Percentiles rank a stretch among this genome's conserved stretches.
phyloP scores from a whole-genome alignment of 2,329 filamentous ascomycete species.

The Ophiocordyceps robertsii region DNA sequence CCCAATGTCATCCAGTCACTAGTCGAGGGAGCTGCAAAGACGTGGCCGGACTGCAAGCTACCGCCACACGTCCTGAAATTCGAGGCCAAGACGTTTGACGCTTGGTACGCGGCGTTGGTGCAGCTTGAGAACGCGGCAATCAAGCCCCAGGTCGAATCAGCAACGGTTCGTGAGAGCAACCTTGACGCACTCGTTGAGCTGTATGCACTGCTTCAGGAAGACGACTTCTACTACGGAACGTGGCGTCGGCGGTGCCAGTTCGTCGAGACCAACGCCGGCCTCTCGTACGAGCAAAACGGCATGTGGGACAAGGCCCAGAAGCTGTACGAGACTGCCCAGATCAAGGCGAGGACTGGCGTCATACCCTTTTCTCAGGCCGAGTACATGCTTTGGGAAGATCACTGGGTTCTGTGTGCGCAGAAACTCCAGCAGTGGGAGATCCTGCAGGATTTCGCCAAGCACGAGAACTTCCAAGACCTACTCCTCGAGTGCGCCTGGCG shows the following conservation, averaged over 20 bases:
- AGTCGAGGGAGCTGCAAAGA: constrained; percentile 72
- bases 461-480: constrained; percentile 96
- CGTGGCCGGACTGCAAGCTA: constrained; percentile 79
- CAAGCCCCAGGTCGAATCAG: constrained; percentile 70
- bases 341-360: constrained; percentile 92
- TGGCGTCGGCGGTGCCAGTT: constrained; percentile 94
- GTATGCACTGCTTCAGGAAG: constrained; percentile 81
- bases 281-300: constrained; percentile 97
- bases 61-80: constrained; percentile 96
- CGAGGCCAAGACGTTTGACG: constrained; percentile 83
- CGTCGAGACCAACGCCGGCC: constrained; percentile 89
- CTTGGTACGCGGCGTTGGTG: constrained; percentile 88
- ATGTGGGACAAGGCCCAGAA: constrained; percentile 99
- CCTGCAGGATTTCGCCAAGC: constrained; percentile 91
- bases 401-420: constrained; percentile 95
- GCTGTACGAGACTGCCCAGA: constrained; percentile 91
- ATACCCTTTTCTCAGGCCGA: constrained; percentile 92
- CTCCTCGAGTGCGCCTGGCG: constrained; percentile 93
- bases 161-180: constrained; percentile 80
- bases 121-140: constrained; percentile 85
- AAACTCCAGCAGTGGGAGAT: constrained; percentile 99
- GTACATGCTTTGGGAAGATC: constrained; percentile 99
- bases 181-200: constrained; percentile 90
- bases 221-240: constrained; percentile 93
- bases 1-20: constrained; percentile 93